Conservation (phyloP, 208 protist genomes). For the Strigomonas culicis region DNA sequence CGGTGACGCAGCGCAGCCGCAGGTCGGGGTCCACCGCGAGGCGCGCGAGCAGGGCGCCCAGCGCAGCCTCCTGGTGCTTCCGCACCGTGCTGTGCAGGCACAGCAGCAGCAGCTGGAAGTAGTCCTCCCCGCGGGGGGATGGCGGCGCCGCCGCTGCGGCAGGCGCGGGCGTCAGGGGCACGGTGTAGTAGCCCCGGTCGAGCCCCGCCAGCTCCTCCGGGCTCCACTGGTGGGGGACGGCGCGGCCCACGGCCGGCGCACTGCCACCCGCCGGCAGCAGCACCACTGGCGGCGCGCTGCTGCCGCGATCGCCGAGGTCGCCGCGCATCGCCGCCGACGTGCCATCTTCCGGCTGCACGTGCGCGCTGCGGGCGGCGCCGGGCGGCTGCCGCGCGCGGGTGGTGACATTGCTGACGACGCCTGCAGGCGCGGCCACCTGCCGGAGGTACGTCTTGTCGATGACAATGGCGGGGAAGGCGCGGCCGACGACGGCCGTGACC, state of each 20-base stretch:
- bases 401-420: no score
- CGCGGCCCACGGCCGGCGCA: background rate
- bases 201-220: background rate
- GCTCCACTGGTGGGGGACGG: no score
- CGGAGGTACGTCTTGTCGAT: no score
- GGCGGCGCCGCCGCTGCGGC: background rate
- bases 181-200: background rate
- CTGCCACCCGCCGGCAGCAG: background rate
- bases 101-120: conserved; percentile 31
- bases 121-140: conserved; percentile 29
- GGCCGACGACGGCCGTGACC: background rate
- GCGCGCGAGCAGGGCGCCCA: conserved; percentile 31
- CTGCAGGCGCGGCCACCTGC: no score
- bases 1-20: conserved; percentile 37
- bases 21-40: conserved; percentile 20
- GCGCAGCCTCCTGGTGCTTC: conserved; percentile 43
- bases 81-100: conserved; percentile 56
- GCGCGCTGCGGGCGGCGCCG: conserved; percentile 24
- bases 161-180: background rate
- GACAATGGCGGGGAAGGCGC: background rate
- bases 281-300: background rate
- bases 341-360: conserved; percentile 33
- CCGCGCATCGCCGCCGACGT: background rate
- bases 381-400: background rate
- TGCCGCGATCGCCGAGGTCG: background rate